phyloP scores from a whole-genome alignment of 352 stramenopile species.

The Globisporangium heterothallicum region DNA sequence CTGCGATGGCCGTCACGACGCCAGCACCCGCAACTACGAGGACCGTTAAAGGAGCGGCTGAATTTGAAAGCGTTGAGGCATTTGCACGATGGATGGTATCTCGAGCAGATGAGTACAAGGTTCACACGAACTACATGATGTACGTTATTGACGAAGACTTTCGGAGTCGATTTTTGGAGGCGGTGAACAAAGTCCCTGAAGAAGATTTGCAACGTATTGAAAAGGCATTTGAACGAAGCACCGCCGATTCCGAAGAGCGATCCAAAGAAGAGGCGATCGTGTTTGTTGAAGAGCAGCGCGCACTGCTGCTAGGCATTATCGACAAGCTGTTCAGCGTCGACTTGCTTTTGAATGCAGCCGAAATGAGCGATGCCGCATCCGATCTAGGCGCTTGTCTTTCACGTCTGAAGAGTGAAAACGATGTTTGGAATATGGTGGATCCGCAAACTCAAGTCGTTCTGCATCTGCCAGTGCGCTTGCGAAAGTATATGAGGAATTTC shows the following conservation, averaged over 20 bases:
- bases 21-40: slow-evolving; percentile 23
- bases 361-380: background rate
- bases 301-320: slow-evolving; percentile 9
- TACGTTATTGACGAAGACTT: background rate
- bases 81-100: slow-evolving; percentile 21
- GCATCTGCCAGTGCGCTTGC: slow-evolving; percentile 1
- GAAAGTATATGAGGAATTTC: slow-evolving; percentile 4
- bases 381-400: slow-evolving; percentile 7
- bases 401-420: slow-evolving; percentile 10
- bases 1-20: slow-evolving; percentile 20
- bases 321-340: slow-evolving; percentile 32
- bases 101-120: slow-evolving; percentile 16
- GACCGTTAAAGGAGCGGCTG: background rate
- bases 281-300: slow-evolving; percentile 20
- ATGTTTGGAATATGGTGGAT: slow-evolving; percentile 5
- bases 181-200: slow-evolving; percentile 17
- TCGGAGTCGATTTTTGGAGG: slow-evolving; percentile 17
- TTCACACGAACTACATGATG: slow-evolving; percentile 10
- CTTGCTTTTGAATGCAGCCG: slow-evolving; percentile 13
- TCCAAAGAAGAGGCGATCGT: slow-evolving; percentile 16
- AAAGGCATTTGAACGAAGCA: slow-evolving; percentile 18
- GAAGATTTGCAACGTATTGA: slow-evolving; percentile 20
- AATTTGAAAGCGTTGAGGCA: slow-evolving; percentile 14
- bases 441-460: background rate
- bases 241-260: slow-evolving; percentile 10